Percentiles rank a stretch among this genome's conserved stretches.
Evolutionary conservation across 2,329 filamentous ascomycete genomes (phyloP).

Genomic region (Exophiala oligosperma): DNA sequence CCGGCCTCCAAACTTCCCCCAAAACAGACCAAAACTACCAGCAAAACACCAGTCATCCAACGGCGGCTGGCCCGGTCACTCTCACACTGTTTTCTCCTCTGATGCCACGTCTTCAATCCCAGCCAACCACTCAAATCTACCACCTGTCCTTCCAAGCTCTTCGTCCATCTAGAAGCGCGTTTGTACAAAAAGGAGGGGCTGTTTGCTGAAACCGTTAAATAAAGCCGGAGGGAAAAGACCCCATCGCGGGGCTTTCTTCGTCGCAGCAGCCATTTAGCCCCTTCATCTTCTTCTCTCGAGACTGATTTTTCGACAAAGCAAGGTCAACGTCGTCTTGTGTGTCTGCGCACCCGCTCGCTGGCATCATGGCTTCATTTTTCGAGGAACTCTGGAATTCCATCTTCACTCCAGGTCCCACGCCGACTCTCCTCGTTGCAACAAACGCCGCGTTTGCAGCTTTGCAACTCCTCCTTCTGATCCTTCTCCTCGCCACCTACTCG

Average conservation of each 20-base stretch:
- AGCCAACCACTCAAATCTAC: slow-evolving; percentile 10
- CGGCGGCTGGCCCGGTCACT: background rate
- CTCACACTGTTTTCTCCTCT: background rate
- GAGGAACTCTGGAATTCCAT: slow-evolving; percentile 85
- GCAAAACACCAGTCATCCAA: no score
- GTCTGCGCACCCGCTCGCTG: background rate
- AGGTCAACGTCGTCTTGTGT: background rate
- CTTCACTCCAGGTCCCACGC: slow-evolving; percentile 89
- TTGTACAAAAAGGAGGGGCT: background rate
- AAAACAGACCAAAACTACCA: no score
- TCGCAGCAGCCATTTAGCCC: slow-evolving; percentile 2
- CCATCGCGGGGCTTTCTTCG: slow-evolving; percentile 14
- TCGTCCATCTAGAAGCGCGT: slow-evolving; percentile 3
- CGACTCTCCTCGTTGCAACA: slow-evolving; percentile 82
- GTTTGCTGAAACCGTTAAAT: slow-evolving; percentile 12
- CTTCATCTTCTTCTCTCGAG: no score
- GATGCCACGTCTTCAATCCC: slow-evolving; percentile 14
- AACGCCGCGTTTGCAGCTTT: slow-evolving; percentile 86
- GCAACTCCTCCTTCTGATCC: slow-evolving; percentile 72
- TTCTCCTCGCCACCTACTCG: slow-evolving; percentile 80
- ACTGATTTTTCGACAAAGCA: no score
- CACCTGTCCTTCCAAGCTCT: slow-evolving; percentile 11
- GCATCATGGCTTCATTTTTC: slow-evolving; percentile 55
- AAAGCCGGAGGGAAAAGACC: slow-evolving; percentile 6
- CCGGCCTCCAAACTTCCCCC: no score